phyloP scores from a whole-genome alignment of 192 early-diverging fungal species.

The Umbelopsis vinacea region DNA sequence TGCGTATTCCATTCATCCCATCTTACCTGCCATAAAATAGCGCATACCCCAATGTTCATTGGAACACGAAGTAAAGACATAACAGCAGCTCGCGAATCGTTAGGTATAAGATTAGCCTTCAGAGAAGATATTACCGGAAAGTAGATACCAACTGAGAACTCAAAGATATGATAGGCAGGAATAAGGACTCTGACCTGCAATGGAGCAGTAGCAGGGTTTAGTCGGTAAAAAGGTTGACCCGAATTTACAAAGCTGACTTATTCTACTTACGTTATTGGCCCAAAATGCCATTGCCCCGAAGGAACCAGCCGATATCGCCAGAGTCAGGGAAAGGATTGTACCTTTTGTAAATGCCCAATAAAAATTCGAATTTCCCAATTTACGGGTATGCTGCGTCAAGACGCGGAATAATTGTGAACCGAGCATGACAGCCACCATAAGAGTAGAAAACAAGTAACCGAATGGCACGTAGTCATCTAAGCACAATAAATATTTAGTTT shows the following conservation, averaged over 20 bases:
- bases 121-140: constrained; percentile 58
- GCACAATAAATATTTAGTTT: neutral
- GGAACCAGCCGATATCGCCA: constrained; percentile 42
- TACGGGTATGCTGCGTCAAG: neutral
- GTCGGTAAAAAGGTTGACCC: constrained; percentile 26
- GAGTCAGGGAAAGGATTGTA: constrained; percentile 38
- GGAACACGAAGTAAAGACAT: constrained; percentile 67
- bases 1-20: neutral
- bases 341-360: neutral
- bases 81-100: constrained; percentile 58
- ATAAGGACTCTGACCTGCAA: constrained; percentile 30
- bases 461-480: constrained; percentile 39
- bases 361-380: neutral
- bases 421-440: constrained; percentile 61
- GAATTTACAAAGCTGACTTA: neutral
- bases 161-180: constrained; percentile 55
- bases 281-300: constrained; percentile 46
- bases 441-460: constrained; percentile 55
- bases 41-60: constrained; percentile 61
- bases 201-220: neutral
- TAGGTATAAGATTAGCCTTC: constrained; percentile 56
- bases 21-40: constrained; percentile 51
- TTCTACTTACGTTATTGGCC: neutral
- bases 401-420: constrained; percentile 51
- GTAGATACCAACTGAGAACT: constrained; percentile 59